Percentiles rank a stretch among this genome's conserved stretches.
phyloP scores from a whole-genome alignment of 495 filamentous ascomycete species.

The Penicillium macrosclerotiorum region DNA sequence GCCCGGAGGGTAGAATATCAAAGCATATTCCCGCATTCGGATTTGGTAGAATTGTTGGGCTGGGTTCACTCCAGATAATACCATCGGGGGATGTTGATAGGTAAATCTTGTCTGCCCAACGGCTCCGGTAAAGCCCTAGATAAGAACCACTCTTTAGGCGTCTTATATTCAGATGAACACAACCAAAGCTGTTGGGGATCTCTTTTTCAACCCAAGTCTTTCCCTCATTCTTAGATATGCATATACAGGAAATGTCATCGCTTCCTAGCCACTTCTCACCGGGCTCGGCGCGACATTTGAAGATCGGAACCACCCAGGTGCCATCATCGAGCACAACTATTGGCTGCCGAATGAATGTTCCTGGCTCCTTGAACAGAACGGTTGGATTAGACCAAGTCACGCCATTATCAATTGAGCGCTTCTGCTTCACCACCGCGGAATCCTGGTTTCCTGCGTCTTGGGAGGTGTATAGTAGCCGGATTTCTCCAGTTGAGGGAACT shows the following conservation, averaged over 20 bases:
- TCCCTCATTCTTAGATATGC: conserved; percentile 19
- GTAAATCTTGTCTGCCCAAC: conserved; percentile 25
- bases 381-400: conserved; percentile 16
- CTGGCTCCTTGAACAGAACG: conserved; percentile 17
- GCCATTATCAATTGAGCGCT: conserved; percentile 10
- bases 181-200: conserved; percentile 20
- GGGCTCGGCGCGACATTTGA: conserved; percentile 24
- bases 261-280: conserved; percentile 23
- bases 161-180: conserved; percentile 27
- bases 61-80: conserved; percentile 19
- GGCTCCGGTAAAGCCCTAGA: conserved; percentile 22
- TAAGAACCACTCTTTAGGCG: conserved; percentile 18
- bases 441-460: conserved; percentile 25
- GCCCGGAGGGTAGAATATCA: conserved; percentile 22
- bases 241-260: conserved; percentile 23
- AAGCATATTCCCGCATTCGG: conserved; percentile 27
- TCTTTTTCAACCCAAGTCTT: conserved; percentile 17
- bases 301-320: conserved; percentile 19
- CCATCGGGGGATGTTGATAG: conserved; percentile 20
- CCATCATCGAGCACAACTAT: conserved; percentile 14
- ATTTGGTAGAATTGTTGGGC: conserved; percentile 19
- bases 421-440: conserved; percentile 24
- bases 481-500: conserved; percentile 16
- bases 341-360: conserved; percentile 25
- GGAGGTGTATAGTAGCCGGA: conserved; percentile 25